Conservation (phyloP, 2,329 filamentous ascomycete genomes). For the Colletotrichum gigasporum region DNA sequence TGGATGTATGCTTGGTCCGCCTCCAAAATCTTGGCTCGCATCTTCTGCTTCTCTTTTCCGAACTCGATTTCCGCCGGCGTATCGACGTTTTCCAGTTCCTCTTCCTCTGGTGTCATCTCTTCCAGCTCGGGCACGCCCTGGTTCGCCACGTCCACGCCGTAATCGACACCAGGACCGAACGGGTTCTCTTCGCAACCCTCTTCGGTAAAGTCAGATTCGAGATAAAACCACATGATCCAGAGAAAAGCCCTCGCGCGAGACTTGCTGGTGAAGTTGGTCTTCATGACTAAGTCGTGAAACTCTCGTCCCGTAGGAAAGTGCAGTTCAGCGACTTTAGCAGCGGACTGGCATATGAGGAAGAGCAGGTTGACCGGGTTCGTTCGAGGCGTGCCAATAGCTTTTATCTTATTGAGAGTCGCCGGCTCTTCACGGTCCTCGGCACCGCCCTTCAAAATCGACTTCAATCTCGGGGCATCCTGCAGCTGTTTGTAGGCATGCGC, state of each 20-base stretch:
- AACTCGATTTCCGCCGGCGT: conserved; percentile 75
- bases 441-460: conserved; percentile 96
- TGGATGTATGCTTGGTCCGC: conserved; percentile 77
- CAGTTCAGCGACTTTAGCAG: conserved; percentile 89
- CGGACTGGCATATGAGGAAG: conserved; percentile 91
- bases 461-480: conserved; percentile 93
- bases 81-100: conserved; percentile 78
- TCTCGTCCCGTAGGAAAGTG: conserved; percentile 88
- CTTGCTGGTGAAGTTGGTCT: conserved; percentile 80
- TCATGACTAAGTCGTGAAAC: conserved; percentile 98
- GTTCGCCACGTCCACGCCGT: conserved; percentile 70
- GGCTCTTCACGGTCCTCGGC: conserved; percentile 91
- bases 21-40: conserved; percentile 78
- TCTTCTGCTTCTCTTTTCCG: conserved; percentile 77
- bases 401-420: conserved; percentile 83
- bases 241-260: conserved; percentile 90
- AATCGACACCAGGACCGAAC: conserved; percentile 79
- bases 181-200: conserved; percentile 91
- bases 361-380: conserved; percentile 98
- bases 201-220: conserved; percentile 93
- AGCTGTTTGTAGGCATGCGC: conserved; percentile 97
- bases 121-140: conserved; percentile 76
- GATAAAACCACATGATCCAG: conserved; percentile 99
- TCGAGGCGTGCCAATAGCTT: conserved; percentile 69
- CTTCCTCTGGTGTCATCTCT: conserved; percentile 72